Percentiles rank a stretch among this genome's conserved stretches.
These are phyloP conservation scores for Pochonia chlamydosporia DNA, from an alignment of 2,329 filamentous ascomycete species.

Conservation along the genomic window DNA sequence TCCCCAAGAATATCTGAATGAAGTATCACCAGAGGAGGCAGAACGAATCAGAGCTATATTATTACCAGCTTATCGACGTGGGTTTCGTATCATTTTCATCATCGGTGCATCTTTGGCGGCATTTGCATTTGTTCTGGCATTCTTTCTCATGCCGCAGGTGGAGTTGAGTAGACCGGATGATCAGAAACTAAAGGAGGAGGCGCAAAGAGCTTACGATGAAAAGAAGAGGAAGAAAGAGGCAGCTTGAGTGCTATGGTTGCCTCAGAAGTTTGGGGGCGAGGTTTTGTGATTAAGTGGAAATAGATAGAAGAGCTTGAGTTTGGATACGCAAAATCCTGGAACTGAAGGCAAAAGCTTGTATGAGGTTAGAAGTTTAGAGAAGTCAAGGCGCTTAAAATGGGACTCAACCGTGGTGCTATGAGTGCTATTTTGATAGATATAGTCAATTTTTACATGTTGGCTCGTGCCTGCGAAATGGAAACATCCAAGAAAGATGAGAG, in stretches of 20 bases:
- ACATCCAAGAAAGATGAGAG: no score
- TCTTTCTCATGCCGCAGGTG: slow-evolving; percentile 34
- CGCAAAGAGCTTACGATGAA: slow-evolving; percentile 15
- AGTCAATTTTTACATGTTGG: no score
- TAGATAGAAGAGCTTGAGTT: no score
- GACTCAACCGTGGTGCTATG: no score
- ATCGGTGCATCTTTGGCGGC: slow-evolving; percentile 28
- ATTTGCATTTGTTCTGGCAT: slow-evolving; percentile 29
- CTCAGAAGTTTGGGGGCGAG: neutral
- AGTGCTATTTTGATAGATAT: no score
- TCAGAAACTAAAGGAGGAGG: slow-evolving; percentile 28
- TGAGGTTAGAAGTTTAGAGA: no score
- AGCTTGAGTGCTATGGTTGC: neutral
- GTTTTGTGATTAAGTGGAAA: no score
- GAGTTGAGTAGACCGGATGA: slow-evolving; percentile 31
- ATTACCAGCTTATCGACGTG: slow-evolving; percentile 29
- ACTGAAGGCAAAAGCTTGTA: no score
- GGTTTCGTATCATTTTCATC: slow-evolving; percentile 33
- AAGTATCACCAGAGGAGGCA: slow-evolving; percentile 21
- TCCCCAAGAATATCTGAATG: slow-evolving; percentile 25
- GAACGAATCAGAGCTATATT: slow-evolving; percentile 23
- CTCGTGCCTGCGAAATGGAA: no score
- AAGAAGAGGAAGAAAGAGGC: slow-evolving; percentile 11
- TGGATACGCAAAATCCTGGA: no score
- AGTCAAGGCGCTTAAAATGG: no score